Percentiles rank a stretch among this genome's conserved stretches.
Evolutionary conservation across 1,284 basidiomycete species (phyloP).

Genomic region (Clitocybe nebularis): DNA sequence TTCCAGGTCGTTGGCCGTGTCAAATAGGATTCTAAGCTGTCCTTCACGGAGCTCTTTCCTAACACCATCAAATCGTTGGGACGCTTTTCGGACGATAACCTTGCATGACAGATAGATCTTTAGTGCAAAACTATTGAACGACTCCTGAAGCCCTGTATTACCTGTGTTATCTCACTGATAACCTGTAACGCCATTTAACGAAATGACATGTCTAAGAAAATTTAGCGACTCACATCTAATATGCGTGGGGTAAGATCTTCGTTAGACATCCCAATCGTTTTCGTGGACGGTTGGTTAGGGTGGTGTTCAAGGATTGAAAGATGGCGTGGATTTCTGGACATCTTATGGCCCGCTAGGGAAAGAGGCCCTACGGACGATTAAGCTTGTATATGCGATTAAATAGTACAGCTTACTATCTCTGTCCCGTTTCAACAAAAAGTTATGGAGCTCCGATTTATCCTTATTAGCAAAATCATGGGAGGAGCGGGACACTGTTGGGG

Average conservation of each 20-base stretch:
- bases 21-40: conserved; percentile 22
- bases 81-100: conserved; percentile 25
- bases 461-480: too few species aligned
- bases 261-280: neutral
- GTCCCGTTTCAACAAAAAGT: too few species aligned
- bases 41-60: conserved; percentile 23
- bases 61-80: conserved; percentile 26
- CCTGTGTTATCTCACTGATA: conserved; percentile 19
- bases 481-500: too few species aligned
- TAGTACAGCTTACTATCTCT: too few species aligned
- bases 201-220: neutral
- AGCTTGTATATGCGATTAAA: too few species aligned
- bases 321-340: neutral
- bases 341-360: neutral
- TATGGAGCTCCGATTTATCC: too few species aligned
- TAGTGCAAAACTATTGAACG: neutral
- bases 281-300: too few species aligned
- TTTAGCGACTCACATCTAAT: conserved; percentile 15
- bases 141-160: too few species aligned
- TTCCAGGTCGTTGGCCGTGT: conserved; percentile 23
- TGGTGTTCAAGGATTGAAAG: too few species aligned
- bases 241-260: conserved; percentile 14
- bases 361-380: conserved; percentile 1
- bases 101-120: conserved; percentile 8
- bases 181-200: conserved; percentile 10